Percentiles rank a stretch among this genome's conserved stretches.
These are phyloP conservation scores for Teunomyces kruisii DNA, from an alignment of 805 yeast genomes.

Conservation along the genomic window DNA sequence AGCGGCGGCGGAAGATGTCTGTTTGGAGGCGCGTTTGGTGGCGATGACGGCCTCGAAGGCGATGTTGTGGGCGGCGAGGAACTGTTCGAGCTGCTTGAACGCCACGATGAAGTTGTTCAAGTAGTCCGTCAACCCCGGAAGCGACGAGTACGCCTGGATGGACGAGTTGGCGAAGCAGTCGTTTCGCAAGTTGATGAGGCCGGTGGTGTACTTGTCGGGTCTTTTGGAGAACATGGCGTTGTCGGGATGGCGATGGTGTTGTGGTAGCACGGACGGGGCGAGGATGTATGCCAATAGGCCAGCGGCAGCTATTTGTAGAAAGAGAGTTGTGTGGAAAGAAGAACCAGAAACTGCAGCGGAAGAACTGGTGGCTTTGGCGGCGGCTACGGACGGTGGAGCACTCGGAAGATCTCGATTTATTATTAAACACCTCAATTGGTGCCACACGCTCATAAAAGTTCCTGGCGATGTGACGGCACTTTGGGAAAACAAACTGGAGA, in stretches of 20 bases:
- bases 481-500: too few relatives aligned
- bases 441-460: constrained; percentile 2
- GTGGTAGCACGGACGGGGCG: constrained; percentile 12
- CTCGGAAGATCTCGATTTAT: background rate
- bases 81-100: constrained; percentile 21
- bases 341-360: background rate
- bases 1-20: background rate
- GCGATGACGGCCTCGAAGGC: constrained; percentile 14
- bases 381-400: too few relatives aligned
- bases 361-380: background rate
- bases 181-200: constrained; percentile 75
- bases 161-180: constrained; percentile 94
- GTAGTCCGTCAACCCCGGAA: constrained; percentile 60
- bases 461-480: too few relatives aligned
- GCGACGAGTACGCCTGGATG: constrained; percentile 71
- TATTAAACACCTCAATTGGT: constrained; percentile 2
- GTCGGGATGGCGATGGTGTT: background rate
- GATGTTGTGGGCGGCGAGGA: constrained; percentile 17
- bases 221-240: constrained; percentile 47
- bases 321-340: background rate
- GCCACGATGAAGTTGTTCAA: constrained; percentile 42
- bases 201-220: constrained; percentile 76
- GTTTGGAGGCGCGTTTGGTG: background rate
- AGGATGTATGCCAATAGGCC: constrained; percentile 11
- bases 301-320: constrained; percentile 3